Percentiles rank a stretch among this genome's conserved stretches.
Conservation (phyloP, 106 monocot species). For the Dendrobium officinale region DNA sequence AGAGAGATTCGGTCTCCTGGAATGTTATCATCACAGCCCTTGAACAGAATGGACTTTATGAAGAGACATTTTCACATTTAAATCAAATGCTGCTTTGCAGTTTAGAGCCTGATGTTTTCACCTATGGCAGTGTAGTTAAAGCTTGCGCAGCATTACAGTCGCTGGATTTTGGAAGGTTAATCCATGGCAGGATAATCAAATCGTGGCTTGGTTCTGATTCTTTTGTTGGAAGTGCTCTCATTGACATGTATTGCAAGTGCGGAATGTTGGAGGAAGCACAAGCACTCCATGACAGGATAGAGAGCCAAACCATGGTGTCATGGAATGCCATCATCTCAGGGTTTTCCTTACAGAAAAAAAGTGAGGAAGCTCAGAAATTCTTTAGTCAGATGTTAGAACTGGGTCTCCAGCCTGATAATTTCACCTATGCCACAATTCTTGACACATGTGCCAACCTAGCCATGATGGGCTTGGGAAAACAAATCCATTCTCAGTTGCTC, state of each 20-base stretch:
- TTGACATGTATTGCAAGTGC: constrained; percentile 93
- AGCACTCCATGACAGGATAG: constrained; percentile 54
- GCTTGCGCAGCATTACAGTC: constrained; percentile 65
- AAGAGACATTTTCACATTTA: constrained; percentile 56
- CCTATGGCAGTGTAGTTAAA: constrained; percentile 91
- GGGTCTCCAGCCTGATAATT: constrained; percentile 69
- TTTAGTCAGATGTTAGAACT: constrained; percentile 56
- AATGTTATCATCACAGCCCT: constrained; percentile 76
- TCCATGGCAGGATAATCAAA: constrained; percentile 71
- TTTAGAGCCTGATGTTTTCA: constrained; percentile 82
- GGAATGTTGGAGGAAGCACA: constrained; percentile 58
- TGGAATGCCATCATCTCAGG: constrained; percentile 90
- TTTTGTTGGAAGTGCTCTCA: constrained; percentile 62
- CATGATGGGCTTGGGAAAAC: constrained; percentile 54
- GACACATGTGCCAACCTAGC: constrained; percentile 79
- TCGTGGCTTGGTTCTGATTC: constrained; percentile 53
- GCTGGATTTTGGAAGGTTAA: constrained; percentile 32
- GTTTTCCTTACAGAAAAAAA: constrained; percentile 57
- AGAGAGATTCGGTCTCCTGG: constrained; percentile 72
- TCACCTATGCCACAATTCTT: constrained; percentile 75
- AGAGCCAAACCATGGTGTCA: constrained; percentile 41
- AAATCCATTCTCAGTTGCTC: constrained; percentile 73
- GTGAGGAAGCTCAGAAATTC: constrained; percentile 64
- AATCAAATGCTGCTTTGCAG: constrained; percentile 50
- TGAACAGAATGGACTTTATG: constrained; percentile 63